phyloP scores from a whole-genome alignment of 139 green algal species.

The Chlorella sp. region DNA sequence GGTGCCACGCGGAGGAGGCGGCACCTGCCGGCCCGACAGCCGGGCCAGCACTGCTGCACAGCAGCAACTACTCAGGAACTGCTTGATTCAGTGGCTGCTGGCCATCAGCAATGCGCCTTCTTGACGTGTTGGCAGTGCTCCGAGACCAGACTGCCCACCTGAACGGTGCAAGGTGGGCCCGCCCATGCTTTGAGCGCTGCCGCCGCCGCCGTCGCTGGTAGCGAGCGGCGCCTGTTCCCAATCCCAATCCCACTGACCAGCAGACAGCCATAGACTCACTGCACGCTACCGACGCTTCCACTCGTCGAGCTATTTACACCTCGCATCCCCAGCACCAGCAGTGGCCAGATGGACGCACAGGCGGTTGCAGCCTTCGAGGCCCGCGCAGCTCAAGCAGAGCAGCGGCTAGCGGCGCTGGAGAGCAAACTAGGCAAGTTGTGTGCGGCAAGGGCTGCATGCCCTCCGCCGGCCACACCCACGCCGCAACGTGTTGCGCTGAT shows the following conservation, averaged over 20 bases:
- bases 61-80: too few species aligned
- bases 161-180: too few species aligned
- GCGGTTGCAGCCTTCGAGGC: conserved; percentile 37
- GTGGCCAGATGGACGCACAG: conserved; percentile 21
- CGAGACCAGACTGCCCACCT: too few species aligned
- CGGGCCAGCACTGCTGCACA: too few species aligned
- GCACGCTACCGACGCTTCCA: background rate
- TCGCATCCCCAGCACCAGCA: too few species aligned
- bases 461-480: background rate
- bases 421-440: conserved; percentile 11
- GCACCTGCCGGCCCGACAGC: too few species aligned
- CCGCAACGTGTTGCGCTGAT: background rate
- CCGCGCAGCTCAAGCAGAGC: conserved; percentile 35
- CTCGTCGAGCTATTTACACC: too few species aligned
- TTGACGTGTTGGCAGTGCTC: too few species aligned
- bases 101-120: too few species aligned
- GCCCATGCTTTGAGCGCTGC: too few species aligned
- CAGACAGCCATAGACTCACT: background rate
- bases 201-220: background rate
- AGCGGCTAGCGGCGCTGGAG: conserved; percentile 39
- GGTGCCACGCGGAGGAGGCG: too few species aligned
- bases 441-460: background rate
- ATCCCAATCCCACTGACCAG: background rate
- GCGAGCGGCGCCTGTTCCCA: background rate
- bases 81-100: too few species aligned